Evolutionary conservation across 2,329 filamentous ascomycete species (phyloP).

Genomic region (Penicillium janthinellum): DNA sequence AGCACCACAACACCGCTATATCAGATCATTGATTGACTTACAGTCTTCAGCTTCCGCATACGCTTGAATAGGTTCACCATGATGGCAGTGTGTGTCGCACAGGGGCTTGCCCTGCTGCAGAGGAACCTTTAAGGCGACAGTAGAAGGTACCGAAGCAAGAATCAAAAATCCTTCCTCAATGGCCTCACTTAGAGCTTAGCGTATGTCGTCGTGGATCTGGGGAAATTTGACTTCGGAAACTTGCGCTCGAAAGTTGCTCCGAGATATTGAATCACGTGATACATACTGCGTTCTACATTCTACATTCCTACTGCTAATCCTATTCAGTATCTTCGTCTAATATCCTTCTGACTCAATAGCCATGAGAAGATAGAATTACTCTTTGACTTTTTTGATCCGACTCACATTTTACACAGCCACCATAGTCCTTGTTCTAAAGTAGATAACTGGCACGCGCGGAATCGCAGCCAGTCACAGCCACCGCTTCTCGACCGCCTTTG

Average conservation of each 20-base stretch:
- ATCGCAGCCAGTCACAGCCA: constrained; percentile 10
- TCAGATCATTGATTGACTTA: constrained; percentile 48
- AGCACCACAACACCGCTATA: not conserved
- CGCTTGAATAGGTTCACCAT: constrained; percentile 61
- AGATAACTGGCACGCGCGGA: constrained; percentile 4
- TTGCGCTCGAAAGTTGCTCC: constrained; percentile 29
- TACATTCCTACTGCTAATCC: not conserved
- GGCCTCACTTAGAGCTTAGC: constrained; percentile 7
- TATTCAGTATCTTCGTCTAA: too few relatives aligned
- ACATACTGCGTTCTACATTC: not conserved
- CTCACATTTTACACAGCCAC: not conserved
- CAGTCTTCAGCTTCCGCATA: constrained; percentile 72
- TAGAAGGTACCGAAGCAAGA: not conserved
- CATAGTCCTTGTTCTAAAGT: not conserved
- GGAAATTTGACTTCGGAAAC: constrained; percentile 28
- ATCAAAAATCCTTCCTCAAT: not conserved
- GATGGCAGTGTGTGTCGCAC: constrained; percentile 27
- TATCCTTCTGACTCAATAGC: not conserved
- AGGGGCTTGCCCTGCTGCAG: constrained; percentile 21
- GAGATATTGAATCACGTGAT: constrained; percentile 27
- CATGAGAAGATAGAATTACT: not conserved
- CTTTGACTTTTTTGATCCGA: not conserved
- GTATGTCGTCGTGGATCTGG: constrained; percentile 22
- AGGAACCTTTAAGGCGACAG: not conserved
- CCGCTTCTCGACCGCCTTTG: constrained; percentile 13